phyloP scores from a whole-genome alignment of 176 grass and related monocot species.

The Thalia dealbata region DNA sequence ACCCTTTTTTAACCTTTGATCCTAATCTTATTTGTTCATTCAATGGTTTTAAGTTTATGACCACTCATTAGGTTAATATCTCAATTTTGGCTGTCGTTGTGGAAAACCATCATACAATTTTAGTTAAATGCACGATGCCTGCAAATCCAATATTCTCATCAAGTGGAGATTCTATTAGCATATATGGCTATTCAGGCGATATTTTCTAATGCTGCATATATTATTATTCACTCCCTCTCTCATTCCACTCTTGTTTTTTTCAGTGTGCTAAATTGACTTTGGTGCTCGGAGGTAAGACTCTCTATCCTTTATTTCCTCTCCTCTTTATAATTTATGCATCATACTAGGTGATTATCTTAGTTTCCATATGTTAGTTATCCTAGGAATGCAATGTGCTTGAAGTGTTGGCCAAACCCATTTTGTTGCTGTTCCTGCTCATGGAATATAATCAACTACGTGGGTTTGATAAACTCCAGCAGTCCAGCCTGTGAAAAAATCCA shows the following conservation, averaged over 20 bases:
- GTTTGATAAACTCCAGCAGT: too few relatives aligned
- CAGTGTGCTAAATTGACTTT: slow-evolving; percentile 95
- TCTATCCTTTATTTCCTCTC: neutral
- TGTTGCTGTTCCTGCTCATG: too few relatives aligned
- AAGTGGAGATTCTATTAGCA: neutral
- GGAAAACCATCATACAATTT: neutral
- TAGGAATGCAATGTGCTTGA: too few relatives aligned
- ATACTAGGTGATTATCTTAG: neutral
- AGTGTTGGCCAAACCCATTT: too few relatives aligned
- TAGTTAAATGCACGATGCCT: neutral
- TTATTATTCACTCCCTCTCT: neutral
- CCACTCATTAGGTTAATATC: neutral
- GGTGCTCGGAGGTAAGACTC: slow-evolving; percentile 63
- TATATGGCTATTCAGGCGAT: neutral
- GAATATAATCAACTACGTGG: too few relatives aligned
- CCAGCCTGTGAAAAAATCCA: too few relatives aligned
- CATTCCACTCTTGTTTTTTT: slow-evolving; percentile 2
- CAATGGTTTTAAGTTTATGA: neutral
- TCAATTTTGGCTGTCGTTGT: neutral
- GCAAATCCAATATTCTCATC: neutral
- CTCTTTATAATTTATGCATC: neutral
- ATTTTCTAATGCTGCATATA: neutral
- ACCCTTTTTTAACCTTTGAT: neutral
- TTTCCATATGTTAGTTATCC: neutral
- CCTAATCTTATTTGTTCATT: neutral